A percentile compares a stretch with the other conserved stretches of the same genome.
Conservation (phyloP, 305 asterid genomes). For the Petunia hybrid region DNA sequence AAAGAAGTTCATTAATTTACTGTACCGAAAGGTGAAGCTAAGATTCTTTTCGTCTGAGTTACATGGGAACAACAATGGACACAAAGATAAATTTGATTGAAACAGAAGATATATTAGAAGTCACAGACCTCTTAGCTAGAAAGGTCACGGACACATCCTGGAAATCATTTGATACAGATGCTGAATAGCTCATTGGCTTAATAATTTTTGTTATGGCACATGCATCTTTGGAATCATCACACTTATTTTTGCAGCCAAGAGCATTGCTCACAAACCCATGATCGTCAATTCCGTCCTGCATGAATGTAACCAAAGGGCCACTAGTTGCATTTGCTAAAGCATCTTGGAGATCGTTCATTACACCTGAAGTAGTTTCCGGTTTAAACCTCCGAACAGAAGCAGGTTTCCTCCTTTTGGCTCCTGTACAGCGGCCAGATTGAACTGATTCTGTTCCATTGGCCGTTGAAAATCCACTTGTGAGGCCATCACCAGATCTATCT, state of each 20-base stretch:
- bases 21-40: slow-evolving; percentile 13
- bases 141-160: slow-evolving; percentile 53
- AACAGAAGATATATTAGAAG: background rate
- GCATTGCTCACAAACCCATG: slow-evolving; percentile 47
- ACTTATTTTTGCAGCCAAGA: slow-evolving; percentile 47
- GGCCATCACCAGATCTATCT: slow-evolving; percentile 43
- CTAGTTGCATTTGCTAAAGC: slow-evolving; percentile 35
- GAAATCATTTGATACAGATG: slow-evolving; percentile 53
- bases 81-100: background rate
- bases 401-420: slow-evolving; percentile 72
- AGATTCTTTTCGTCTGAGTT: background rate
- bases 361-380: slow-evolving; percentile 48
- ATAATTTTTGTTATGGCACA: slow-evolving; percentile 60
- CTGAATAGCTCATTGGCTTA: slow-evolving; percentile 64
- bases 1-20: slow-evolving; percentile 5
- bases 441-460: slow-evolving; percentile 44
- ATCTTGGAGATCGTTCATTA: slow-evolving; percentile 43
- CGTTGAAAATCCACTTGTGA: slow-evolving; percentile 47
- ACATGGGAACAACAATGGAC: background rate
- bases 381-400: slow-evolving; percentile 68
- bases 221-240: slow-evolving; percentile 50
- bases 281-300: slow-evolving; percentile 49
- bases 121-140: slow-evolving; percentile 32
- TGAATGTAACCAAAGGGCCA: slow-evolving; percentile 41
- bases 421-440: slow-evolving; percentile 53